Evolutionary conservation across 1,284 basidiomycete genomes (phyloP).

Genomic region (Papiliotrema terrestris): DNA sequence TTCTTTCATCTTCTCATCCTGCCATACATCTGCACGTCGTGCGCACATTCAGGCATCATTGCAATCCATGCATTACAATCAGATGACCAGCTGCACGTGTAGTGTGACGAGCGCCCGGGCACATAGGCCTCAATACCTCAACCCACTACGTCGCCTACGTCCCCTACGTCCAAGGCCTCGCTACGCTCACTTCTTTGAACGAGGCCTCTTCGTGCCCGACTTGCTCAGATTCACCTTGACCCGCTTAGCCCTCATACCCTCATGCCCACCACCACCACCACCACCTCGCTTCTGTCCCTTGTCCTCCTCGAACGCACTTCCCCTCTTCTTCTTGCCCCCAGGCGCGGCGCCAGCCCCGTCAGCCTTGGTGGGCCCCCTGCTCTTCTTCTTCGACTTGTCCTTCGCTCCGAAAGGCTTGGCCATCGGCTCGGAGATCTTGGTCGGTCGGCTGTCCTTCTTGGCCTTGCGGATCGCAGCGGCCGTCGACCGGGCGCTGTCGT

Average conservation of each 20-base stretch:
- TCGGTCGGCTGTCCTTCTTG: constrained; percentile 68
- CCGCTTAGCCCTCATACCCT: constrained; percentile 43
- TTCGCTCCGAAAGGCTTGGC: constrained; percentile 14
- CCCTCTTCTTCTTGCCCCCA: constrained; percentile 9
- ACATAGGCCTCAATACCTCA: background rate
- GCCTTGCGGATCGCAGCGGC: constrained; percentile 75
- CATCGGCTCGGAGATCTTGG: constrained; percentile 51
- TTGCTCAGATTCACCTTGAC: constrained; percentile 40
- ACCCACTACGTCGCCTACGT: background rate
- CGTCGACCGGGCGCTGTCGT: constrained; percentile 54
- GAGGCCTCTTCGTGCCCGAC: constrained; percentile 32
- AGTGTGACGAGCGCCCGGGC: background rate
- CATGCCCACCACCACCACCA: constrained; percentile 16
- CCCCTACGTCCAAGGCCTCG: background rate
- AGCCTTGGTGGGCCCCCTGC: constrained; percentile 1
- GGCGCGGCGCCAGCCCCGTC: background rate
- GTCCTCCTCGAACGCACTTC: constrained; percentile 34
- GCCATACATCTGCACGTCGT: background rate
- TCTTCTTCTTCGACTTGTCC: constrained; percentile 10
- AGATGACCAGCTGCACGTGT: background rate
- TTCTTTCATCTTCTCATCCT: background rate
- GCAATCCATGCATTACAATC: background rate
- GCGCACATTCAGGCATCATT: background rate
- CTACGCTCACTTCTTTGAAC: constrained; percentile 22
- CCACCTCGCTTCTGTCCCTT: constrained; percentile 4